Base-by-base conservation (phyloP, 768 basidiomycete genomes). In the Lactarius sanguifluus region DNA sequence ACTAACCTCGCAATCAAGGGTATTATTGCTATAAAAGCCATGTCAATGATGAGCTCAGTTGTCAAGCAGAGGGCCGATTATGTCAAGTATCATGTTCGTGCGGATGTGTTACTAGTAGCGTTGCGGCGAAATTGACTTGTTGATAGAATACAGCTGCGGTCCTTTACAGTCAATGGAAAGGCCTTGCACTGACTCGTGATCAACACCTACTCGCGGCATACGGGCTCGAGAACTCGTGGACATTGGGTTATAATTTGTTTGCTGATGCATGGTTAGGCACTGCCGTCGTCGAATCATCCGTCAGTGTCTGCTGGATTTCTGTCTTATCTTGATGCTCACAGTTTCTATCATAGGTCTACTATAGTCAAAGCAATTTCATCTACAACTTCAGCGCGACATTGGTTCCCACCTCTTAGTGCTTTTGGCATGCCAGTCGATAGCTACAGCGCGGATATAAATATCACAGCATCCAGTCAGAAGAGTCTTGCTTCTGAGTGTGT, bases 1-100 rank as follows among this genome's bases (percentile, higher is more conserved):
- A 89, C 87, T 12, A 89, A 88, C 71, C 78, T 89, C 25, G 88
- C 87, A 5, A 84, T 89, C 75, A 90, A 90, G 71, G 88, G 88
- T 41, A 86, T 88, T 64, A 76, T 88, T 57, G 87, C 86, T 6
- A 86, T 89, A 71, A 77, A 82, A 68, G 85, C 84, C 6, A 88
- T 89, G 86, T 79, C 83, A 3, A 77, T 83, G 65, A 85, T 90
- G 50, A 79, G 81, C 8, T 69, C 74, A 3, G 64, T 70, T 2
- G 57, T 75, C n/a, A 72, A 73, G 1, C 38, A 75, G 8, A 25
- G 36, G 1, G 57, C 36, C 1, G 71, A 75, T 8, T 72, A 67
- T 0, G 34, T 56, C 15, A 66, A 73, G 56, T 79, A 73, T 59
- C 55, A 58, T 12, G 77, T 76, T 16, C 6, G 76, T 71, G 20